Evolutionary conservation across 768 basidiomycete species (phyloP), one percentile per base, ranked within the genome.

Genomic region (Wakefieldia striispora): DNA sequence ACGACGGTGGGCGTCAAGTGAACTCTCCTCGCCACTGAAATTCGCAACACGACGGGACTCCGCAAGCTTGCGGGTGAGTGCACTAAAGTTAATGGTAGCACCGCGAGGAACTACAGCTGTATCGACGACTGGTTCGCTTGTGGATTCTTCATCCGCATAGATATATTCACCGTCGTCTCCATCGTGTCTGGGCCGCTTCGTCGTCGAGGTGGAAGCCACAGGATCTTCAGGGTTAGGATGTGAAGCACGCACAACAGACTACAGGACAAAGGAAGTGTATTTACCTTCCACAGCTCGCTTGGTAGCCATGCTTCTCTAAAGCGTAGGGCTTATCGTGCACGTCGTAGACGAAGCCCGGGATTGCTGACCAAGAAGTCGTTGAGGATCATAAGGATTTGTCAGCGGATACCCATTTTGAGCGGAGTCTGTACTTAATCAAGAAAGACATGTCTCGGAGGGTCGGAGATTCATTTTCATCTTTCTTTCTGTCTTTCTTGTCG

Each of bases 61-160:
- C 1, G 85, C 86, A 17, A 91, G 74, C 60, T 86, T 91, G 57
- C 90, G 83, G 3, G 87, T 88, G 35, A 93, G 72, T 1, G 88
- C 90, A 60, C 83, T 87, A 66, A 93, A 83, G 58, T 93, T 93
- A 65, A 93, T 93, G n/a, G 86, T 92, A 20, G 86, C 84, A 26
- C 79, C 75, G 14, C 79, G 79, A 20, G 88, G 86, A 16, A 91
- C 74, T 36, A 88, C 58, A 26, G 74, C 58, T 3, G 69, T 56
- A 42, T 72, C 68, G 11, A 62, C 55, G 10, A 63, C 62, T 3
- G 61, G 61, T 41, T 70, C 64, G 65, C 58, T 66, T 6, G 36
- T 54, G 50, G 81, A 75, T 51, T 84, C 82, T 54, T 82, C 80
- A 54, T 82, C 75, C 29, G 80, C 72, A 39, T 83, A 77, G 23